Evolutionary conservation across 2,329 filamentous ascomycete genomes (phyloP), one percentile per base, ranked within the genome.

Genomic region (Thermoascus crustaceus): DNA sequence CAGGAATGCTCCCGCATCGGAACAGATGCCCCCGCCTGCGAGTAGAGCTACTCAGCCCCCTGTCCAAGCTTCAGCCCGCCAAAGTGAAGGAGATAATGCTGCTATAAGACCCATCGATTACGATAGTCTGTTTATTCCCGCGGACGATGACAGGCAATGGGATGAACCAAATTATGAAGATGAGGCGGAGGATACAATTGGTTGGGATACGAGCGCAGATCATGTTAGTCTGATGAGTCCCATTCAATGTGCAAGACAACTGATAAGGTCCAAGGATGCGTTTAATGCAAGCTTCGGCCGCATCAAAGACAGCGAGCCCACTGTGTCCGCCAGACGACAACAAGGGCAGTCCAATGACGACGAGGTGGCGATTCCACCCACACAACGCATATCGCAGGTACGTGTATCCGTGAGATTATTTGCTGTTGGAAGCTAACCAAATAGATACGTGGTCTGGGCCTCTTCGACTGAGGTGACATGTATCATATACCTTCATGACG

Each of bases 111-210:
- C n/a, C 8, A 59, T 65, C 37, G 66, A 68, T 34, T 64, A 71
- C 16, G 72, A 79, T 34, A 76, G 72, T 46, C 59, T 81, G 4
- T 81, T 81, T 47, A 67, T 81, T 30, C 71, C 73, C 9, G 66
- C 64, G n/a, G 72, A 78, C 39, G 73, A 78, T 39, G 73, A 79
- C 45, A 62, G 63, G 23, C 64, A 68, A 35, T 81, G 77, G 76
- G 75, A 78, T 47, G 75, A 76, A 17, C 61, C 69, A 13, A 69
- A 73, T 38, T 70, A 67, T 37, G 67, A 67, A 14, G 60, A 67
- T 14, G 66, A 77, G 30, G 66, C 73, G 7, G 69, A 72, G 48
- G 77, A 80, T 53, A 73, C 71, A 35, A 65, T 80, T 30, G 74
- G 75, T 2, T 80, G 76, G 73, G 74, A 79, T 52, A 68, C 72